Conservation (phyloP, 2,329 filamentous ascomycete genomes). For the Monilinia laxa region DNA sequence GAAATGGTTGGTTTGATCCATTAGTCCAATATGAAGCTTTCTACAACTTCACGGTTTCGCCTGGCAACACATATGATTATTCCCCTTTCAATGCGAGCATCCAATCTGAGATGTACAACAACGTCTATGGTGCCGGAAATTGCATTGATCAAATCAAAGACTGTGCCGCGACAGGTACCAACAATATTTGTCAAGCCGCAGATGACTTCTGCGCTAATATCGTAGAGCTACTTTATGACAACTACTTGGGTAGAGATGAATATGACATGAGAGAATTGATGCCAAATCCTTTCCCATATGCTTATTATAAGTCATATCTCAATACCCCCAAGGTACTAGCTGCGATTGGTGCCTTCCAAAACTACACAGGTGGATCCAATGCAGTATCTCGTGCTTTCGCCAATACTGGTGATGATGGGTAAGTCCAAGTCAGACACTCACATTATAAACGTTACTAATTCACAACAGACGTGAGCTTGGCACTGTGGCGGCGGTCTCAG, state of each 20-base stretch:
- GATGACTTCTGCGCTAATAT: conserved; percentile 52
- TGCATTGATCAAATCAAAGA: conserved; percentile 57
- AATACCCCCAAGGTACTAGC: conserved; percentile 54
- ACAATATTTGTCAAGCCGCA: conserved; percentile 53
- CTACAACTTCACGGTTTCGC: conserved; percentile 54
- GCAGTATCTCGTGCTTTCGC: conserved; percentile 48
- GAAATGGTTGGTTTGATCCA: conserved; percentile 60
- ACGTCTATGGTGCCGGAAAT: conserved; percentile 59
- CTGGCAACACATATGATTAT: conserved; percentile 55
- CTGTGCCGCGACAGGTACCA: conserved; percentile 52
- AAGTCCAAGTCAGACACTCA: neutral
- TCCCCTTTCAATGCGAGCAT: conserved; percentile 51
- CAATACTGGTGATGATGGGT: conserved; percentile 49
- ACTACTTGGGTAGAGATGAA: conserved; percentile 54
- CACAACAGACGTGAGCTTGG: conserved; percentile 46
- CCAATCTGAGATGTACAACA: conserved; percentile 55
- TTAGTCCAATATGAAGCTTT: conserved; percentile 56
- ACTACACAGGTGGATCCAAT: conserved; percentile 52
- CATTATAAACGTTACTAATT: neutral
- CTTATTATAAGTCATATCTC: conserved; percentile 56
- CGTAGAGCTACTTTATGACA: conserved; percentile 54
- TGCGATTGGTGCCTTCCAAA: conserved; percentile 60
- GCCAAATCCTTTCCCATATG: conserved; percentile 58
- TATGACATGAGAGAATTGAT: conserved; percentile 59
- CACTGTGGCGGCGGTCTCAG: conserved; percentile 50